These are phyloP conservation scores for Cyclotella distinguenda DNA, from an alignment of 108 stramenopile species.

Conservation along the genomic window DNA sequence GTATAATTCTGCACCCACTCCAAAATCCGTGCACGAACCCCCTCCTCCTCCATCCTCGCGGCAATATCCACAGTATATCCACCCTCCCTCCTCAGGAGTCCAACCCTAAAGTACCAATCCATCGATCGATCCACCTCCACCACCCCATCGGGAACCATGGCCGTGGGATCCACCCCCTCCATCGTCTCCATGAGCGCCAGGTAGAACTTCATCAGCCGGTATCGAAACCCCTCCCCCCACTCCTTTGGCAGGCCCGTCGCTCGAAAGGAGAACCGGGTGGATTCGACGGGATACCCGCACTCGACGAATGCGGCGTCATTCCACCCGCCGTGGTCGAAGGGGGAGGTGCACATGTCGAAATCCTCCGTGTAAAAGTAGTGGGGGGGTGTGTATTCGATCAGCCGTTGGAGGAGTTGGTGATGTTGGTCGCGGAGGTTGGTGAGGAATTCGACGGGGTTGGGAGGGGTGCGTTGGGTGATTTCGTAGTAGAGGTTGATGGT, in stretches of 20 bases:
- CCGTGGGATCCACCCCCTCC: too few species aligned
- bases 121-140: too few species aligned
- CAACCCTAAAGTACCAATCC: too few species aligned
- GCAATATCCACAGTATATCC: not conserved
- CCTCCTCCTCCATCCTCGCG: too few species aligned
- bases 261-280: too few species aligned
- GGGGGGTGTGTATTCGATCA: not conserved
- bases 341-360: slow-evolving; percentile 5
- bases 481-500: not conserved
- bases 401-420: not conserved
- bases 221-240: too few species aligned
- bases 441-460: not conserved
- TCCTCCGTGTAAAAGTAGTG: slow-evolving; percentile 3
- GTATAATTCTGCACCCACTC: not conserved
- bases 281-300: too few species aligned
- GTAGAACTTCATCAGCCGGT: too few species aligned
- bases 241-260: too few species aligned
- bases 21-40: too few species aligned
- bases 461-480: not conserved
- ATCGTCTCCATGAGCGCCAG: too few species aligned
- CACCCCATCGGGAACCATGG: too few species aligned
- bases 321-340: not conserved
- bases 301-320: not conserved
- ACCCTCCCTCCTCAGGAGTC: slow-evolving; percentile 7
- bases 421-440: not conserved